Conservation (phyloP, 257 asterid species). For the Eucommia ulmoides region DNA sequence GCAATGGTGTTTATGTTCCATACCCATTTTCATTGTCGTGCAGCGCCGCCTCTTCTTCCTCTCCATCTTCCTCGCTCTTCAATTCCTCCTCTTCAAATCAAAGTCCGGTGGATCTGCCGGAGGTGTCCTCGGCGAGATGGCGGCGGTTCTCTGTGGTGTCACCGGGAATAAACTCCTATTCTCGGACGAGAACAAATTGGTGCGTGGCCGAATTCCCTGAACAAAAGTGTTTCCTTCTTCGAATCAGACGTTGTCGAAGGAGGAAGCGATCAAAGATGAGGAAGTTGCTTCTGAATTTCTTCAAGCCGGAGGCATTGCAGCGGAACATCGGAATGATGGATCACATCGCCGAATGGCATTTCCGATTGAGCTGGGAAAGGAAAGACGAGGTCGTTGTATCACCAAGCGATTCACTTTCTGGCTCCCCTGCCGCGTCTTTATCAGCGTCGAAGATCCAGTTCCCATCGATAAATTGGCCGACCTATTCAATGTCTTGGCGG, state of each 20-base stretch:
- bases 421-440: slow-evolving; percentile 34
- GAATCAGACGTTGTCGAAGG: slow-evolving; percentile 26
- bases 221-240: slow-evolving; percentile 40
- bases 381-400: slow-evolving; percentile 21
- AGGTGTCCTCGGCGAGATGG: slow-evolving; percentile 29
- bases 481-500: slow-evolving; percentile 32
- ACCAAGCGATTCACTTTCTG: slow-evolving; percentile 45
- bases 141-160: slow-evolving; percentile 42
- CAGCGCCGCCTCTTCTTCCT: too few species aligned
- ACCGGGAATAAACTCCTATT: slow-evolving; percentile 41
- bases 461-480: slow-evolving; percentile 25
- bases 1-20: too few species aligned
- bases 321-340: slow-evolving; percentile 56
- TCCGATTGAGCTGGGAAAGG: slow-evolving; percentile 35
- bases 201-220: slow-evolving; percentile 44
- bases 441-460: slow-evolving; percentile 33
- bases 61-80: too few species aligned
- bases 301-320: slow-evolving; percentile 48
- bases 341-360: slow-evolving; percentile 26
- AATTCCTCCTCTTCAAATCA: too few species aligned
- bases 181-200: slow-evolving; percentile 52
- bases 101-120: too few species aligned
- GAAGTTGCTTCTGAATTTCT: slow-evolving; percentile 39
- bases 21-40: too few species aligned
- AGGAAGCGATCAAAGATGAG: slow-evolving; percentile 39